phyloP scores from a whole-genome alignment of 495 filamentous ascomycete species.

The Penicillium cosmopolitanum region DNA sequence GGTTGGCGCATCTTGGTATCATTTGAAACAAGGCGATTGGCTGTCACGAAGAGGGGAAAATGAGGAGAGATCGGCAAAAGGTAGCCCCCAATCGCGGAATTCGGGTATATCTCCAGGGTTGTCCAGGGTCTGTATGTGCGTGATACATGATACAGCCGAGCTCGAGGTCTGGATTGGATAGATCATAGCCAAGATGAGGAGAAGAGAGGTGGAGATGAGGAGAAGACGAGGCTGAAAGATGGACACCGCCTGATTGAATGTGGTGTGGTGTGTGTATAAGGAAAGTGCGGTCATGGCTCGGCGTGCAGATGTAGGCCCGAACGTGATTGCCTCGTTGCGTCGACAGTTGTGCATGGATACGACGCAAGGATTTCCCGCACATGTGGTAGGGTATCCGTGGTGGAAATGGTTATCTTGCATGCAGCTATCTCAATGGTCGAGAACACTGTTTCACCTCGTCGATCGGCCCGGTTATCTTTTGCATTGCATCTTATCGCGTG shows the following conservation, averaged over 20 bases:
- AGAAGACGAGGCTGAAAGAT: background rate
- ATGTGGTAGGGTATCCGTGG: background rate
- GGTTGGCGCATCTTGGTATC: conserved; percentile 10
- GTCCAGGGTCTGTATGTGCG: no score
- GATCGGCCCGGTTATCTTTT: background rate
- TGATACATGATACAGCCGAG: no score
- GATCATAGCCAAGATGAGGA: background rate
- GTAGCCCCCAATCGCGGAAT: background rate
- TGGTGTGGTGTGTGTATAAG: background rate
- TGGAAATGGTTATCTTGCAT: background rate
- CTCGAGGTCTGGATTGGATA: background rate
- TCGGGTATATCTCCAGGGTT: no score
- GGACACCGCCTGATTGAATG: background rate
- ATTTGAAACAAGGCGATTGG: conserved; percentile 18
- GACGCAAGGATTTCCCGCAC: conserved; percentile 3
- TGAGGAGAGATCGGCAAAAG: conserved; percentile 29
- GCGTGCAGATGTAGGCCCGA: conserved; percentile 12
- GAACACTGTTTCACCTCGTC: background rate
- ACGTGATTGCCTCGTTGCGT: background rate
- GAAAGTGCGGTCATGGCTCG: conserved; percentile 7
- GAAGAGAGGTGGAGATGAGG: background rate
- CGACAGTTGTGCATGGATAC: background rate
- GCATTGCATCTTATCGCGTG: conserved; percentile 3
- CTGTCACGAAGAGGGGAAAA: conserved; percentile 14
- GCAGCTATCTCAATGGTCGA: background rate